Evolutionary conservation across 2,329 filamentous ascomycete species (phyloP).

Genomic region (Aspergillus fumigatiaffinis): DNA sequence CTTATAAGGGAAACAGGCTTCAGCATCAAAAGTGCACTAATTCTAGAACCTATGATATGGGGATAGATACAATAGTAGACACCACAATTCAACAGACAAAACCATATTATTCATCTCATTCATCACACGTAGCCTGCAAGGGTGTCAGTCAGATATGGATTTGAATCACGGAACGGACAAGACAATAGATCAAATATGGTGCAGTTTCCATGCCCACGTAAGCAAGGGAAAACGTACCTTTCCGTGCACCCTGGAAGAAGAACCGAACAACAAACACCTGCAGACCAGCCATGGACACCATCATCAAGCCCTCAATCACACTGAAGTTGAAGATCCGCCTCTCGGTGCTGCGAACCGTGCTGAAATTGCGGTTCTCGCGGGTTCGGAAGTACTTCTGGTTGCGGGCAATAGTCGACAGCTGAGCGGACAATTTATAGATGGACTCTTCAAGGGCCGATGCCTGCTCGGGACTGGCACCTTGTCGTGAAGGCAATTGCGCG

Average conservation of each 20-base stretch:
- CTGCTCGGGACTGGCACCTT: conserved; percentile 83
- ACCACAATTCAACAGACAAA: conserved; percentile 22
- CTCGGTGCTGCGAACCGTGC: conserved; percentile 94
- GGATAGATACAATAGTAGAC: conserved; percentile 20
- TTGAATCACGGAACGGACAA: neutral
- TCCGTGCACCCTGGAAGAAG: conserved; percentile 90
- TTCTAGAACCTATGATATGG: conserved; percentile 11
- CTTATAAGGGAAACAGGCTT: neutral
- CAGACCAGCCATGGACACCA: conserved; percentile 89
- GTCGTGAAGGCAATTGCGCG: conserved; percentile 79
- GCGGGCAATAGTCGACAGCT: conserved; percentile 87
- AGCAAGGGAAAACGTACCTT: conserved; percentile 45
- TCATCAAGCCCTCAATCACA: conserved; percentile 84
- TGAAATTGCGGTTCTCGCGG: conserved; percentile 97
- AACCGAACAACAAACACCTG: conserved; percentile 97
- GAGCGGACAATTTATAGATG: conserved; percentile 88
- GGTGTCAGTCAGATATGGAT: neutral
- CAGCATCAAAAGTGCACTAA: conserved; percentile 7
- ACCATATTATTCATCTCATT: conserved; percentile 28
- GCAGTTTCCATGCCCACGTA: too few species aligned
- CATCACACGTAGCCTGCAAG: conserved; percentile 34
- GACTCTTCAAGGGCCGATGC: conserved; percentile 86
- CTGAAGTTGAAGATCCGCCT: conserved; percentile 96
- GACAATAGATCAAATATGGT: neutral
- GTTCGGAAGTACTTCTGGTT: conserved; percentile 99